These are phyloP conservation scores for Rozella allomycis DNA, from an alignment of 371 early-diverging fungal genomes.

Conservation along the genomic window DNA sequence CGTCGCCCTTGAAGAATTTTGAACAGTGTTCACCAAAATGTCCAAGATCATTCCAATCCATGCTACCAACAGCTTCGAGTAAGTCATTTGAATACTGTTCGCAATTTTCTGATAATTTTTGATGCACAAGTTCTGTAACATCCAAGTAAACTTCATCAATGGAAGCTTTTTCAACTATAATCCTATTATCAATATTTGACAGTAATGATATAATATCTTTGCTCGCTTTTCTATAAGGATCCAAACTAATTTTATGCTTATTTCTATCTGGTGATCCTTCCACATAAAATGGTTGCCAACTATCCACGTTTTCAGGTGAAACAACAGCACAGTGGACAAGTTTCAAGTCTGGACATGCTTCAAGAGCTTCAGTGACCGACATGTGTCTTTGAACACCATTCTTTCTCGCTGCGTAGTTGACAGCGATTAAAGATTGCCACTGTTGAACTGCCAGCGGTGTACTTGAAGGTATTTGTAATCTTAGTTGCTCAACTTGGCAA, in stretches of 20 bases:
- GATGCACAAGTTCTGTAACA: constrained; percentile 41
- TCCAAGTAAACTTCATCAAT: constrained; percentile 26
- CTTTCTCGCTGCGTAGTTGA: constrained; percentile 39
- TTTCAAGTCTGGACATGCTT: constrained; percentile 26
- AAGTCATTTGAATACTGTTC: constrained; percentile 4
- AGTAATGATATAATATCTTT: constrained; percentile 42
- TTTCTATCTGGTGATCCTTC: constrained; percentile 42
- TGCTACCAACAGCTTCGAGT: constrained; percentile 6
- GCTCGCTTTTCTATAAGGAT: constrained; percentile 13
- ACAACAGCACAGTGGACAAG: constrained; percentile 32
- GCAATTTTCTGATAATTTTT: constrained; percentile 19
- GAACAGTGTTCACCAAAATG: neutral
- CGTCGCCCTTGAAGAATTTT: neutral
- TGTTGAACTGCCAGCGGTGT: constrained; percentile 67
- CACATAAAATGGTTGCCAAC: constrained; percentile 32
- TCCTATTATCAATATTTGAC: constrained; percentile 17
- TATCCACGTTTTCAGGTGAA: constrained; percentile 42
- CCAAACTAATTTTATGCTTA: constrained; percentile 75
- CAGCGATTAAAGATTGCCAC: constrained; percentile 70
- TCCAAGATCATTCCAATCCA: constrained; percentile 5
- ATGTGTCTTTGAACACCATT: constrained; percentile 20
- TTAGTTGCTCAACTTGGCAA: constrained; percentile 53
- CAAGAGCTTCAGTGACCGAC: neutral
- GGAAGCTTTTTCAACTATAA: constrained; percentile 16
- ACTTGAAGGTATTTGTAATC: constrained; percentile 39